Evolutionary conservation across 1,284 basidiomycete genomes (phyloP).

Genomic region (Marasmius fiardii): DNA sequence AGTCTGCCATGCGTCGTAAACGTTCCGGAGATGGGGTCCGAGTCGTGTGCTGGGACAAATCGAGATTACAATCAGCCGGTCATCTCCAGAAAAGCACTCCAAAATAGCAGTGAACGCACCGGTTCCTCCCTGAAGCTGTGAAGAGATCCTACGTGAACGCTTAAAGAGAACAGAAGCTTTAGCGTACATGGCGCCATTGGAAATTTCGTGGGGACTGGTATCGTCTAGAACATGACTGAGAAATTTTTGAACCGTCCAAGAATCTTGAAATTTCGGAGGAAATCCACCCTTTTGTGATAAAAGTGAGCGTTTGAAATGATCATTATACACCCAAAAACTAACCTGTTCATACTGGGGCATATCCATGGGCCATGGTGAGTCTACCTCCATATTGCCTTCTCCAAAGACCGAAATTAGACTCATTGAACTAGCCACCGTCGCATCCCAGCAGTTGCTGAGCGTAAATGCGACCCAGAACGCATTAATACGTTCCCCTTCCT

Average conservation of each 20-base stretch:
- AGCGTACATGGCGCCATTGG: constrained; percentile 6
- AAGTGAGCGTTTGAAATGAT: not conserved
- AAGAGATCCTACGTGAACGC: constrained; percentile 4
- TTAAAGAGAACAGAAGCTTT: constrained; percentile 14
- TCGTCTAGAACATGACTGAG: not conserved
- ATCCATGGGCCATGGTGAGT: constrained; percentile 12
- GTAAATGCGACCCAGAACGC: constrained; percentile 11
- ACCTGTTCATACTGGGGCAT: constrained; percentile 11
- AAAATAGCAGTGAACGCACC: not conserved
- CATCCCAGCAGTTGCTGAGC: constrained; percentile 8
- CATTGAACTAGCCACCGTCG: not conserved
- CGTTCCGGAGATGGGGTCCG: not conserved
- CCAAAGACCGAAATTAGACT: constrained; percentile 5
- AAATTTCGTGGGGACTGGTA: not conserved
- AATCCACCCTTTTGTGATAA: constrained; percentile 1
- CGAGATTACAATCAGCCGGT: too few species aligned
- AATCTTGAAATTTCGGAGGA: not conserved
- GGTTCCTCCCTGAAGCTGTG: not conserved
- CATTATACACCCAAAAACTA: not conserved
- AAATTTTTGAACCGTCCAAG: constrained; percentile 6
- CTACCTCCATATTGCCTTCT: constrained; percentile 2
- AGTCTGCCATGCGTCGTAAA: constrained; percentile 6
- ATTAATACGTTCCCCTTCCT: constrained; percentile 12
- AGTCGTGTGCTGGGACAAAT: not conserved
- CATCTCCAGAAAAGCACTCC: too few species aligned